phyloP scores from a whole-genome alignment of 2,329 filamentous ascomycete genomes.

The Hypoxylon sp. region DNA sequence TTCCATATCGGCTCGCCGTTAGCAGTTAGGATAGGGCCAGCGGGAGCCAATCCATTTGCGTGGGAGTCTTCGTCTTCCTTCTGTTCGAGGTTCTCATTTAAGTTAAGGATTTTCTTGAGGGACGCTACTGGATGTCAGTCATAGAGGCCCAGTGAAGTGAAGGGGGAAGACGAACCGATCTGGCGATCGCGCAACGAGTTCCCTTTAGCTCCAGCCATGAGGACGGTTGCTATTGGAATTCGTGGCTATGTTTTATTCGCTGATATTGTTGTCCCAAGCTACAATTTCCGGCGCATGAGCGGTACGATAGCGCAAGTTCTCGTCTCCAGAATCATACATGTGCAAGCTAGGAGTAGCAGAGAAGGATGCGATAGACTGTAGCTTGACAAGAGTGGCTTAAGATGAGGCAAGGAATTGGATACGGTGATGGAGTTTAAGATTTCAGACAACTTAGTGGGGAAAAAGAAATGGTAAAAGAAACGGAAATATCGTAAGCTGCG shows the following conservation, averaged over 20 bases:
- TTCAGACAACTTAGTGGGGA: no score
- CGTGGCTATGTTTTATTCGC: conserved; percentile 5
- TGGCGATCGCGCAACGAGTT: conserved; percentile 46
- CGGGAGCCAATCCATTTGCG: conserved; percentile 71
- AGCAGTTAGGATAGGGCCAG: conserved; percentile 82
- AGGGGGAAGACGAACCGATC: conserved; percentile 39
- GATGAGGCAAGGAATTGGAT: no score
- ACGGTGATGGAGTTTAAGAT: no score
- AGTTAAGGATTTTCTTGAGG: conserved; percentile 93
- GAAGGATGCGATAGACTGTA: background rate
- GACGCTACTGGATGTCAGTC: conserved; percentile 62
- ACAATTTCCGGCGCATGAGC: conserved; percentile 18
- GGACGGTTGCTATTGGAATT: conserved; percentile 6
- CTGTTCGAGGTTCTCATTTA: conserved; percentile 77
- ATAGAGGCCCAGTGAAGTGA: background rate
- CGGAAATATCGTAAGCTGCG: no score
- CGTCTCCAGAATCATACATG: conserved; percentile 30
- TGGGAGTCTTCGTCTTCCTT: conserved; percentile 69
- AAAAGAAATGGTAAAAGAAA: no score
- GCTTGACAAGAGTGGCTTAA: background rate
- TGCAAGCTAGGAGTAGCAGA: background rate
- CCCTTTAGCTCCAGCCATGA: conserved; percentile 42
- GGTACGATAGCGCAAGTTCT: conserved; percentile 10
- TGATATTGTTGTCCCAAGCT: background rate
- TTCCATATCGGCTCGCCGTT: conserved; percentile 98